Conservation (phyloP, 2,329 filamentous ascomycete species). For the Calonectria pteridis region DNA sequence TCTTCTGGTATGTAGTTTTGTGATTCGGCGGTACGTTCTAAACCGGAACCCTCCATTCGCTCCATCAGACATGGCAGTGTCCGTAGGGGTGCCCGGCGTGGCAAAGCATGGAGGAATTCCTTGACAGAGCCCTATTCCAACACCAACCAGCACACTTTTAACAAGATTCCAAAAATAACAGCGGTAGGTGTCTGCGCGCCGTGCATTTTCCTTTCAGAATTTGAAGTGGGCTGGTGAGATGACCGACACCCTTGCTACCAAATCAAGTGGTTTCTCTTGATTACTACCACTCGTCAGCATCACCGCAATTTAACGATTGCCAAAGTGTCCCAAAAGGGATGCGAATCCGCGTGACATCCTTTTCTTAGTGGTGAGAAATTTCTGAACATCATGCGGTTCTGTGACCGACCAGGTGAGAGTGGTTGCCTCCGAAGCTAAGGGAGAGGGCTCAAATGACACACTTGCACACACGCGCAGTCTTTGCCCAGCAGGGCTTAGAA, state of each 20-base stretch:
- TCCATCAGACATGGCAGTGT: background rate
- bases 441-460: background rate
- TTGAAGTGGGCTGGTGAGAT: background rate
- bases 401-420: background rate
- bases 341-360: background rate
- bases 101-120: background rate
- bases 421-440: background rate
- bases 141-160: background rate
- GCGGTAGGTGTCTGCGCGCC: too few relatives aligned
- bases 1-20: background rate
- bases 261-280: background rate
- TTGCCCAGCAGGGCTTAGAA: background rate
- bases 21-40: background rate
- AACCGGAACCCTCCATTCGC: background rate
- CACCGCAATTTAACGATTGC: background rate
- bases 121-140: too few relatives aligned
- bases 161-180: background rate
- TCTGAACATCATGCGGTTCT: slow-evolving; percentile 5
- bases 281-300: background rate
- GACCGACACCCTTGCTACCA: background rate
- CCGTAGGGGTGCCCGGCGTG: background rate
- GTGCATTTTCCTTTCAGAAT: background rate
- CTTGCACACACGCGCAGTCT: background rate
- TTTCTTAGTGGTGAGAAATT: background rate
- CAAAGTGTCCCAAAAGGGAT: background rate